Evolutionary conservation across 768 basidiomycete species (phyloP).

Genomic region (Mycena albidolilacea): DNA sequence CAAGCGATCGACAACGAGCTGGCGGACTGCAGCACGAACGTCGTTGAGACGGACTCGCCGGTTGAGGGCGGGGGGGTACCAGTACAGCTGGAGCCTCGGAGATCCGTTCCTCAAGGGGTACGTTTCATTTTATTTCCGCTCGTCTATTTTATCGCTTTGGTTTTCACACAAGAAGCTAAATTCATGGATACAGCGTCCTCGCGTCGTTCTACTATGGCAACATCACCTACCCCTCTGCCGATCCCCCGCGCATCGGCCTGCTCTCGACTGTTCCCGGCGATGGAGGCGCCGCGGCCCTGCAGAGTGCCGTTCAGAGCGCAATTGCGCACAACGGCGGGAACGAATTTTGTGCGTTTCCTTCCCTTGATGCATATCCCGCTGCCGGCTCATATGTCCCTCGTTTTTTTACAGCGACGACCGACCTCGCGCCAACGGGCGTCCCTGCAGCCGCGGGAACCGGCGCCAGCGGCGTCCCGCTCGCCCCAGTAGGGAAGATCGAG

Average conservation of each 20-base stretch:
- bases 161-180: background rate
- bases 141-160: too few relatives aligned
- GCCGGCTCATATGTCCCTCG: background rate
- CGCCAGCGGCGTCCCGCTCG: slow-evolving; percentile 43
- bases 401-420: slow-evolving; percentile 51
- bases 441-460: slow-evolving; percentile 42
- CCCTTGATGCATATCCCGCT: background rate
- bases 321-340: slow-evolving; percentile 51
- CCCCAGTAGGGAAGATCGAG: slow-evolving; percentile 25
- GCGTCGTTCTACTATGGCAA: slow-evolving; percentile 83
- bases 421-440: slow-evolving; percentile 58
- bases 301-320: slow-evolving; percentile 52
- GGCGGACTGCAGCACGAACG: slow-evolving; percentile 64
- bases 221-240: slow-evolving; percentile 66
- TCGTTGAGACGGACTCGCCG: slow-evolving; percentile 78
- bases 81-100: slow-evolving; percentile 86
- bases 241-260: slow-evolving; percentile 79
- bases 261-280: slow-evolving; percentile 78
- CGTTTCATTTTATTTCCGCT: slow-evolving; percentile 38
- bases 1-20: slow-evolving; percentile 57
- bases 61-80: slow-evolving; percentile 63
- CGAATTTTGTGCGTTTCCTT: slow-evolving; percentile 50
- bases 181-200: slow-evolving; percentile 67
- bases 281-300: slow-evolving; percentile 53
- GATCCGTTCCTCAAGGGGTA: slow-evolving; percentile 84